Evolutionary conservation across 2,329 filamentous ascomycete genomes (phyloP), one percentile per base, ranked within the genome.

Genomic region (Epichloe festucae): DNA sequence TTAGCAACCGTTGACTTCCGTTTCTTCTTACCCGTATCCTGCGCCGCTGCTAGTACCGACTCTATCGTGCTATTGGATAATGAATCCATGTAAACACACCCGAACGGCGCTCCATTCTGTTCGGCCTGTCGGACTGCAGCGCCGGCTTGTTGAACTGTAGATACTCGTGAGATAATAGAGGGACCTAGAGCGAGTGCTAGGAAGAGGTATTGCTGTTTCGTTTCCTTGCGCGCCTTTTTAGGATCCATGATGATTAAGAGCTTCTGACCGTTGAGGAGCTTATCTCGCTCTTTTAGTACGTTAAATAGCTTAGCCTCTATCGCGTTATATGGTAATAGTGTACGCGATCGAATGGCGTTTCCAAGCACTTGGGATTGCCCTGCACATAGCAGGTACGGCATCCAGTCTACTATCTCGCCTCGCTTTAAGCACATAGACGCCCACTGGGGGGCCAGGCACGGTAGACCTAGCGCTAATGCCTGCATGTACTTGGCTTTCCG

Each of bases 401-500:
- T 71, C 86, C 90, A 96, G 49, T 86, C 78, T 0, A 94, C 68
- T 0, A 91, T 67, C 7, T 69, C 63, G 5, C 74, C 72, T 35
- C 79, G 78, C 1, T 73, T 66, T 3, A 91, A 66, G 55, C 87
- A 95, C 48, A 85, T 78, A 27, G 79, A 75, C 46, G 95, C 72
- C 91, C 93, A 98, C 51, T 84, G 82, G 5, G 82, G 6, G 5
- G 88, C 85, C 2, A 98, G 73, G 60, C 90, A 95, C 0, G 93
- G 93, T 0, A 98, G 69, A 1, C 88, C 89, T 0, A 98, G 77
- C 0, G 93, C 90, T 2, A 98, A 77, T 0, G 93, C 93, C 68
- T 97, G 90, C 75, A 97, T 87, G 65, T 93, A 96, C 64, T 97
- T 98, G 48, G 83, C 79, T 56, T 89, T 89, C 46, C 91, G 82